phyloP scores from a whole-genome alignment of 2,329 filamentous ascomycete species.

The Diaporthe ampelina region DNA sequence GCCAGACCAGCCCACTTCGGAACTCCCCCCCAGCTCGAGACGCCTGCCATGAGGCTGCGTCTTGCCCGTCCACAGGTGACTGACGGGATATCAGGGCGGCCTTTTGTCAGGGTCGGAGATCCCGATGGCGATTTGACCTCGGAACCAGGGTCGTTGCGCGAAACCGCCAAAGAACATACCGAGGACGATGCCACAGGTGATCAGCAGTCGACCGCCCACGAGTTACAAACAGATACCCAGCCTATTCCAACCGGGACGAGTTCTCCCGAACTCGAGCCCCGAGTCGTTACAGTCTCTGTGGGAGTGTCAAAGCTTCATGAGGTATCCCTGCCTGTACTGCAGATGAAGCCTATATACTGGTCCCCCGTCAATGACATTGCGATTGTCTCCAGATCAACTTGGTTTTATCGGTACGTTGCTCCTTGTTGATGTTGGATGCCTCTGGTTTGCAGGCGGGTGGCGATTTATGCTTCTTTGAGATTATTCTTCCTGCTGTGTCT shows the following conservation, averaged over 20 bases:
- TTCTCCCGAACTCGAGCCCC: neutral
- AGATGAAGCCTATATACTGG: constrained; percentile 99
- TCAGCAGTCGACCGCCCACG: neutral
- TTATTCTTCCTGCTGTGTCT: neutral
- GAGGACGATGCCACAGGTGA: neutral
- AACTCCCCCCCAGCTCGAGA: constrained; percentile 43
- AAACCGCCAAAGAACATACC: neutral
- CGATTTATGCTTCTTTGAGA: neutral
- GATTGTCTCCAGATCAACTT: constrained; percentile 86
- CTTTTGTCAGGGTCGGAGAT: constrained; percentile 63
- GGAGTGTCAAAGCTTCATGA: constrained; percentile 92
- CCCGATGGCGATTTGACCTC: constrained; percentile 16
- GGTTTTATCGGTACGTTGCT: constrained; percentile 85
- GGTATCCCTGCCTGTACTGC: constrained; percentile 83
- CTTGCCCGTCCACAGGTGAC: constrained; percentile 50
- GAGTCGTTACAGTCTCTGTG: constrained; percentile 77
- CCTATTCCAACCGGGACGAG: neutral
- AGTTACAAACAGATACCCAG: neutral
- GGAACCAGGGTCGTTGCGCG: neutral
- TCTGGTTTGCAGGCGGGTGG: no score
- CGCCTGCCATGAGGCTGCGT: constrained; percentile 41
- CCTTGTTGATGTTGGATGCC: neutral
- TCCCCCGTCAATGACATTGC: constrained; percentile 91
- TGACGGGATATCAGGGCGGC: constrained; percentile 68
- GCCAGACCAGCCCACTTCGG: constrained; percentile 8